phyloP scores from a whole-genome alignment of 176 grass and related monocot genomes.

The Melocanna baccifera region DNA sequence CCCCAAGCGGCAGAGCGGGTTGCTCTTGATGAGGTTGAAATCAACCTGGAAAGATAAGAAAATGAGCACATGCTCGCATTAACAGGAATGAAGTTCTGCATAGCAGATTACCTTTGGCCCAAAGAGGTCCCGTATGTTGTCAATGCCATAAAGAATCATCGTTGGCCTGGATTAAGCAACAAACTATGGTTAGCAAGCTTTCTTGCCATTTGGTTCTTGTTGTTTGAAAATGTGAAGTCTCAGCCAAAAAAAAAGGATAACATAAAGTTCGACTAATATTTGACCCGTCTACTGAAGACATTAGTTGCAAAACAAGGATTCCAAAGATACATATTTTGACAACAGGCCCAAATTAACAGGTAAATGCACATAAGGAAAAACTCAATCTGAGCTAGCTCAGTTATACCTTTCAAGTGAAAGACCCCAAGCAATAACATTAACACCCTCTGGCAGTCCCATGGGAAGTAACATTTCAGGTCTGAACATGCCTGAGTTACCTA shows the following conservation, averaged over 20 bases:
- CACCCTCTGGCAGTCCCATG: conserved; percentile 89
- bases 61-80: conserved; percentile 2
- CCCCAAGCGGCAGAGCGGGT: conserved; percentile 65
- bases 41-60: conserved; percentile 59
- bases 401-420: conserved; percentile 95
- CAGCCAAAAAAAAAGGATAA: not conserved
- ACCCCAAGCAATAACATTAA: conserved; percentile 99
- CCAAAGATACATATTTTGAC: not conserved
- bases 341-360: not conserved
- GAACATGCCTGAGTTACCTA: conserved; percentile 98
- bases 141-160: conserved; percentile 83
- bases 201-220: not conserved
- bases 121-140: conserved; percentile 90
- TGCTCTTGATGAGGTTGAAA: conserved; percentile 78
- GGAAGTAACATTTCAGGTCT: conserved; percentile 97
- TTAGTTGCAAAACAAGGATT: not conserved
- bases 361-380: conserved; percentile 1
- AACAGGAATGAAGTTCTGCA: not conserved
- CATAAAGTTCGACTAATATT: not conserved
- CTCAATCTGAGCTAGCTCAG: not conserved
- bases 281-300: not conserved
- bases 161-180: conserved; percentile 56
- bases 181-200: not conserved
- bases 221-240: not conserved
- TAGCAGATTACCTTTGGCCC: conserved; percentile 70